Evolutionary conservation across 202 grass and related monocot genomes (phyloP).

Genomic region (Schoenoplectus triqueter): DNA sequence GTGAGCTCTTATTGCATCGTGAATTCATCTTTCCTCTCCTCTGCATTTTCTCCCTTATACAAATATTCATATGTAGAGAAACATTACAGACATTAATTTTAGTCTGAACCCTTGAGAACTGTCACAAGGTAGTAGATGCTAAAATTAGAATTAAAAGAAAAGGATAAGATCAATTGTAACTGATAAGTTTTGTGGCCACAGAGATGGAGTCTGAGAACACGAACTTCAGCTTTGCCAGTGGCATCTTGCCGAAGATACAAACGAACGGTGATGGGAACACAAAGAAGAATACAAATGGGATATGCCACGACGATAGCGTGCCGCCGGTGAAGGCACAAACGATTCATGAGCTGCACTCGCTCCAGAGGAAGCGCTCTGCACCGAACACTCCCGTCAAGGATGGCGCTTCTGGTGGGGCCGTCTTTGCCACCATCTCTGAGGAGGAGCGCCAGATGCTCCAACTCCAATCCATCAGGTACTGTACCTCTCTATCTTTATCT

Average conservation of each 20-base stretch:
- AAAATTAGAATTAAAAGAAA: not conserved
- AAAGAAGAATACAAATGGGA: constrained; percentile 60
- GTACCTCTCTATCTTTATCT: not conserved
- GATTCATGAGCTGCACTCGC: constrained; percentile 97
- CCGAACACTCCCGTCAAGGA: constrained; percentile 96
- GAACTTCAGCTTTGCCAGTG: constrained; percentile 43
- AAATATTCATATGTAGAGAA: not conserved
- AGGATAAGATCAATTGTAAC: not conserved
- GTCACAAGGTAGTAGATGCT: not conserved
- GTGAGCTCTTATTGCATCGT: not conserved
- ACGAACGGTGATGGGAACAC: constrained; percentile 53
- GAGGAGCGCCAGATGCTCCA: constrained; percentile 80
- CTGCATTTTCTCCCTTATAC: not conserved
- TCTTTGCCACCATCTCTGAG: constrained; percentile 69
- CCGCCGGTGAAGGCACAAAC: constrained; percentile 84
- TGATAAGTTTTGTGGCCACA: not conserved
- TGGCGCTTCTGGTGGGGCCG: constrained; percentile 48
- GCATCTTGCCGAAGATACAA: constrained; percentile 43
- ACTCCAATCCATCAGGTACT: constrained; percentile 94
- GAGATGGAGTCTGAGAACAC: constrained; percentile 36
- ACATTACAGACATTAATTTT: not conserved
- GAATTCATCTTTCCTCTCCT: not conserved
- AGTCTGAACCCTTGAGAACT: not conserved
- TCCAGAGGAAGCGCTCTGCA: constrained; percentile 91
- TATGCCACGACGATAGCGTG: constrained; percentile 95